A percentile compares a stretch with the other conserved stretches of the same genome.
phyloP scores from a whole-genome alignment of 495 filamentous ascomycete genomes.

The Arthonia radiata region DNA sequence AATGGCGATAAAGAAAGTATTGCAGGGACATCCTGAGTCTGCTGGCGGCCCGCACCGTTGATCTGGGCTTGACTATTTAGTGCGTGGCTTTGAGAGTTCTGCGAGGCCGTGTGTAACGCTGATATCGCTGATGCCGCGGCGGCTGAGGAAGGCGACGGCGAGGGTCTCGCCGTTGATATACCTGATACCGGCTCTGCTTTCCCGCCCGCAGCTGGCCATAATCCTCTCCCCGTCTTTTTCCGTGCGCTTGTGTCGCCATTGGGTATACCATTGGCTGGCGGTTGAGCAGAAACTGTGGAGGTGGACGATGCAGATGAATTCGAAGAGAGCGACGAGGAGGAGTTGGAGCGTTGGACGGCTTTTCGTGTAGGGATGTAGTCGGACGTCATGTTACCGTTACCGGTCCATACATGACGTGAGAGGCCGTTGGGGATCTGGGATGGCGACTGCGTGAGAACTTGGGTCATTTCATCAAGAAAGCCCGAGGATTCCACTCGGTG shows the following conservation, averaged over 20 bases:
- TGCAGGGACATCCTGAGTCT: conserved; percentile 35
- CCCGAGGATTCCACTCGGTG: too few species aligned
- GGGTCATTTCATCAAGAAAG: too few species aligned
- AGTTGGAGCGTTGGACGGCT: conserved; percentile 60
- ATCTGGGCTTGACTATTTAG: conserved; percentile 29
- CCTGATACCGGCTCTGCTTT: conserved; percentile 44
- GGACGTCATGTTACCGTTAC: too few species aligned
- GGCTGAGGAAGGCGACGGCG: conserved; percentile 37
- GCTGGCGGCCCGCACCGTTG: conserved; percentile 35
- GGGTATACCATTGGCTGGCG: too few species aligned
- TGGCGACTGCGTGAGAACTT: too few species aligned
- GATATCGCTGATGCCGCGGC: conserved; percentile 41
- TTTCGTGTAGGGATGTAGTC: too few species aligned
- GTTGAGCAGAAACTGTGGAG: conserved; percentile 17
- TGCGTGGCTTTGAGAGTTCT: conserved; percentile 31
- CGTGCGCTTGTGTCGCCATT: conserved; percentile 24
- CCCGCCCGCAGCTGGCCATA: conserved; percentile 50
- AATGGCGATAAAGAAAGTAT: conserved; percentile 63
- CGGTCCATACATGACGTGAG: too few species aligned
- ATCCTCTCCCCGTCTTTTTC: conserved; percentile 39
- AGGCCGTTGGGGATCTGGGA: too few species aligned
- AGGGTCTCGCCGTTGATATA: conserved; percentile 32
- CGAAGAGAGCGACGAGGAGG: conserved; percentile 45
- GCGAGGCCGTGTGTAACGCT: conserved; percentile 49
- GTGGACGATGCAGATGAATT: conserved; percentile 33